Evolutionary conservation across 78 protist genomes (phyloP), one percentile per base, ranked within the genome.

Genomic region (Cyanophora paradoxa): DNA sequence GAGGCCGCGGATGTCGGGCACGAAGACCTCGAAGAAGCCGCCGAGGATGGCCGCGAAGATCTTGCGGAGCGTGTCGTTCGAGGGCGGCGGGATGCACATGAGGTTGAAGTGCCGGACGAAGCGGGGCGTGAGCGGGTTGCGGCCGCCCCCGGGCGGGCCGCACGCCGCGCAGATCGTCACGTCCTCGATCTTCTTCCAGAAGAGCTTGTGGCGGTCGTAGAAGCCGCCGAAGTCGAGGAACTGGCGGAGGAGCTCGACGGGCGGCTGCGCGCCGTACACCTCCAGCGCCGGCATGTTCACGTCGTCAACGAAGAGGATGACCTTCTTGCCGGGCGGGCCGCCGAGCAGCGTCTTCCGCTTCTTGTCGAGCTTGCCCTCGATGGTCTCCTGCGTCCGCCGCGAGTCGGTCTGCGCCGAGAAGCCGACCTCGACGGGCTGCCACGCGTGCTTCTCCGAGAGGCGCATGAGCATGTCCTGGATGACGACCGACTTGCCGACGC

Each of bases 91-190:
- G 36, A 67, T 2, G 48, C 78, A 75, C n/a, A 85, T 19, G 40
- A 79, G 0, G 79, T 77, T 70, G 84, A 85, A 82, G 69, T 85
- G 83, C 26, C 95, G 75, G 31, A 87, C 44, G 58, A 87, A n/a
- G 14, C 95, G 61, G 31, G 78, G 68, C 2, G 92, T 82, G n/a
- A 83, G 75, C 5, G 82, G 65, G 34, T 82, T 76, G 13, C 95
- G 66, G 0, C 95, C 92, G 19, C 95, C 95, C 16, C 91, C 95
- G 20, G 95, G 92, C 4, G 92, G 92, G 33, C 91, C 95, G 72
- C 80, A 72, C 20, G 95, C 95, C 10, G 77, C 71, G 26, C 78
- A 16, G 20, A 87, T 14, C 13, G 48, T 40, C 24, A 57, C 30
- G 64, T 82, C 68, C 17, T 39, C 66, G 30, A 87, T 54, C 36